Evolutionary conservation across 345 rosid species (phyloP), one percentile per base, ranked within the genome.

Genomic region (Bretschneidera sinensis): DNA sequence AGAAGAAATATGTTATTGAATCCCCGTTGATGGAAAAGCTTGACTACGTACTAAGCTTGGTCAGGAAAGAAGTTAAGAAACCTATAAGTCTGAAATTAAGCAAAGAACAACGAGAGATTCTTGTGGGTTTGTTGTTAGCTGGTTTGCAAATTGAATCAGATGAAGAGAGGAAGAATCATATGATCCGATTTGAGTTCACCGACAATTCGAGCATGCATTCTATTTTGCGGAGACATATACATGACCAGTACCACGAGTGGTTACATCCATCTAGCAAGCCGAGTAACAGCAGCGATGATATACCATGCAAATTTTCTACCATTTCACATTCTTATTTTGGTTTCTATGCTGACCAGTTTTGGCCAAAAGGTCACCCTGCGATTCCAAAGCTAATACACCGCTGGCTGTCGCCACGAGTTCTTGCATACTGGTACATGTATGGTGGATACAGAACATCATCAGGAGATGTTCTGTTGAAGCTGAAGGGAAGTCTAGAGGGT

Each of bases 351-450:
- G 86, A 86, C 21, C 84, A 87, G 64, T 94, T 90, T 74, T 76
- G 80, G 83, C 88, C 92, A 33, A 76, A 67, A 51, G 90, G 84
- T 21, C 71, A 31, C 19, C 78, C 82, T 0, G 63, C 62, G 76
- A 78, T 89, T 59, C 97, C 99, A 1, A 94, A 90, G 78, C 76
- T 94, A 67, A 83, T 94, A 25, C 92, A 94, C 63, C 59, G 96
- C 62, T 94, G 97, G 99, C 72, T 90, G 54, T 81, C 95, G 4
- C 95, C 95, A 0, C 71, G 69, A 0, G 77, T 80, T 55, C 85
- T 90, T 19, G 97, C 95, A 0, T 84, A 84, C 76, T 87, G 96
- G 96, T 90, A 79, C 28, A 86, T 87, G 97, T 86, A 86, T 55
- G 83, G 90, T 0, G 96, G 96, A 2, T 63, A 74, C 52, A 84